phyloP scores from a whole-genome alignment of 345 rosid genomes.

The Durio zibethinus region DNA sequence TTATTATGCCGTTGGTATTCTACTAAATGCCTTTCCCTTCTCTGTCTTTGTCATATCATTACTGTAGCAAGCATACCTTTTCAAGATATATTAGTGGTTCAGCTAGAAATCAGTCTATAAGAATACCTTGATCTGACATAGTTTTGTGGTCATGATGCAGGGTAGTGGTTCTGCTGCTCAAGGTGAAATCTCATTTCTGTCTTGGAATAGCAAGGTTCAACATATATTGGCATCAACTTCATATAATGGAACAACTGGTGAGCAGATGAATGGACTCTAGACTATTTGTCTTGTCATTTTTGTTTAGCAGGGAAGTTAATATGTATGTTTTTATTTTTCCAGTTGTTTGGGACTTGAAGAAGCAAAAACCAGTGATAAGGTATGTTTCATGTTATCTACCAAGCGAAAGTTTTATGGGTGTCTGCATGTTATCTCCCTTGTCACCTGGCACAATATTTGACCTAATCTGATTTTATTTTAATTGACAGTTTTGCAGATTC shows the following conservation, averaged over 20 bases:
- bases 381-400: constrained; percentile 31
- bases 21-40: not conserved
- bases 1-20: not conserved
- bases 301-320: not conserved
- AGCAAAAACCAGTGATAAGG: constrained; percentile 94
- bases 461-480: constrained; percentile 20
- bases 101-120: not conserved
- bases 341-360: constrained; percentile 98
- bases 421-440: not conserved
- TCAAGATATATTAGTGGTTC: not conserved
- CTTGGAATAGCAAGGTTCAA: constrained; percentile 95
- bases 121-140: not conserved
- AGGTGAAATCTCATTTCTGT: constrained; percentile 92
- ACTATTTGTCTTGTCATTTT: not conserved
- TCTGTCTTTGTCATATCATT: not conserved
- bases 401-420: not conserved
- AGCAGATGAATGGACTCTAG: constrained; percentile 23
- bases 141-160: constrained; percentile 42
- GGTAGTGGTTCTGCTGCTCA: constrained; percentile 90
- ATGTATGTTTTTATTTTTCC: constrained; percentile 21
- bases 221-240: constrained; percentile 96
- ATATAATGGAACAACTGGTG: constrained; percentile 90
- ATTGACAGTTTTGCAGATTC: constrained; percentile 86
- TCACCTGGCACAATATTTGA: not conserved
- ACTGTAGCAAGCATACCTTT: not conserved